These are phyloP conservation scores for Gliomastix tumulicola DNA, from an alignment of 2,329 filamentous ascomycete species.

Conservation along the genomic window DNA sequence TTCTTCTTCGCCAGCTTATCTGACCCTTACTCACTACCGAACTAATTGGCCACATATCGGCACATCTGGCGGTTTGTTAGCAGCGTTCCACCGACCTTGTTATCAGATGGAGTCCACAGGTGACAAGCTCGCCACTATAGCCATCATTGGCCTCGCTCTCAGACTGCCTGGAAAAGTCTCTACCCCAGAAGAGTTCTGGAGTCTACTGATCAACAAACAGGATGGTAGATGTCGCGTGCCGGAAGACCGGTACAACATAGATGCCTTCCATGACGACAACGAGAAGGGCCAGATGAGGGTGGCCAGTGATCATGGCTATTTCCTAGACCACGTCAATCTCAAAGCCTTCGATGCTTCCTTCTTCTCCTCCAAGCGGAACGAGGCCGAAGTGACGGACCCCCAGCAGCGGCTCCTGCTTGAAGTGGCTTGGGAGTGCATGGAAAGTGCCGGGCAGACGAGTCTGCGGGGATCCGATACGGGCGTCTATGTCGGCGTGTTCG, in stretches of 20 bases:
- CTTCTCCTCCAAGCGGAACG: slow-evolving; percentile 24
- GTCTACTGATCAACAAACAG: slow-evolving; percentile 17
- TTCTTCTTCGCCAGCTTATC: no score
- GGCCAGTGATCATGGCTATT: slow-evolving; percentile 18
- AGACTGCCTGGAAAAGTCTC: slow-evolving; percentile 27
- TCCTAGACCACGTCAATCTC: slow-evolving; percentile 21
- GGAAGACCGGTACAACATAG: slow-evolving; percentile 12
- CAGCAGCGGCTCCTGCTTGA: slow-evolving; percentile 32
- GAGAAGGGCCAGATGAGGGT: slow-evolving; percentile 13
- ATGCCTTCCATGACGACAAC: slow-evolving; percentile 16
- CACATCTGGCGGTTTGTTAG: no score
- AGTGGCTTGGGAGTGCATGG: slow-evolving; percentile 30
- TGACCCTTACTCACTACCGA: no score
- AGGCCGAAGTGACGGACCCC: slow-evolving; percentile 31
- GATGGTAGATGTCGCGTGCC: slow-evolving; percentile 22
- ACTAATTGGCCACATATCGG: no score
- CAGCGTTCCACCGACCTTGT: no score
- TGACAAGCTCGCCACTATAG: no score
- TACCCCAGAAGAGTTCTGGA: slow-evolving; percentile 26
- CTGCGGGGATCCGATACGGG: slow-evolving; percentile 16
- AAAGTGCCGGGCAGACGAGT: slow-evolving; percentile 10
- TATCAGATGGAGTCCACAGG: no score
- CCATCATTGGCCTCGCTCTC: slow-evolving; percentile 32
- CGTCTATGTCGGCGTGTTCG: slow-evolving; percentile 20
- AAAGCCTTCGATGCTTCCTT: slow-evolving; percentile 16